Evolutionary conservation across 805 yeast species (phyloP).

Genomic region (Wickerhamomyces queroliae): DNA sequence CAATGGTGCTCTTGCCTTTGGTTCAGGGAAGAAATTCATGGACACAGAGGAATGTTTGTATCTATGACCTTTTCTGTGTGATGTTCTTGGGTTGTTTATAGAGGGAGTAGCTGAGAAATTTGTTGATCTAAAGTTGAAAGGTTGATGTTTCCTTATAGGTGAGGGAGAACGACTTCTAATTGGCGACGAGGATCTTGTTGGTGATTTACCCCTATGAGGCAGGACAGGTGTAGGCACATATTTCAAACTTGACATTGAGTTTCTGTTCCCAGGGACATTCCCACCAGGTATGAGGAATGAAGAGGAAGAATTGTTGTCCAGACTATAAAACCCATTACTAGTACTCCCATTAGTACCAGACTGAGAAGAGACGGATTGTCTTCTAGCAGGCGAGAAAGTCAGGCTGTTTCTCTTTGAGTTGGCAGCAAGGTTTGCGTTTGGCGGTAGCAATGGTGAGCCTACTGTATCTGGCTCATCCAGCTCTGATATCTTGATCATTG

Average conservation of each 20-base stretch:
- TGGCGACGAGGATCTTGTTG: slow-evolving; percentile 26
- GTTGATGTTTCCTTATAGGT: slow-evolving; percentile 30
- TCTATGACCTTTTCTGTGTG: slow-evolving; percentile 88
- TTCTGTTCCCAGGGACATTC: slow-evolving; percentile 22
- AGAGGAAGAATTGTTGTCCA: slow-evolving; percentile 17
- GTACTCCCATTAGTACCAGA: slow-evolving; percentile 5
- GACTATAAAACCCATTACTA: neutral
- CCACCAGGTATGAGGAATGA: slow-evolving; percentile 22
- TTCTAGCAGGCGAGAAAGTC: slow-evolving; percentile 8
- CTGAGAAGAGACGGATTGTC: slow-evolving; percentile 3
- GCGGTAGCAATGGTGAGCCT: slow-evolving; percentile 9
- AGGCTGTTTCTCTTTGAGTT: neutral
- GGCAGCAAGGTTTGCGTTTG: neutral
- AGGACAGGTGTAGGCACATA: slow-evolving; percentile 18
- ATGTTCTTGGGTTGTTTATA: slow-evolving; percentile 40
- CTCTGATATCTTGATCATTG: slow-evolving; percentile 24
- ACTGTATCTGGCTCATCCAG: slow-evolving; percentile 7
- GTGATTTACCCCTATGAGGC: slow-evolving; percentile 23
- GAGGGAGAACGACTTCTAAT: slow-evolving; percentile 20
- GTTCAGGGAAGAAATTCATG: slow-evolving; percentile 93
- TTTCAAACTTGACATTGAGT: slow-evolving; percentile 18
- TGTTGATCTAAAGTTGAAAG: slow-evolving; percentile 64
- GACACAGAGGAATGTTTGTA: slow-evolving; percentile 96
- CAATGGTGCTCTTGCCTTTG: slow-evolving; percentile 66
- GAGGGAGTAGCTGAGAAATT: slow-evolving; percentile 26